Base-by-base conservation (phyloP, 2,329 filamentous ascomycete genomes). In the Pezicula neosporulosa region DNA sequence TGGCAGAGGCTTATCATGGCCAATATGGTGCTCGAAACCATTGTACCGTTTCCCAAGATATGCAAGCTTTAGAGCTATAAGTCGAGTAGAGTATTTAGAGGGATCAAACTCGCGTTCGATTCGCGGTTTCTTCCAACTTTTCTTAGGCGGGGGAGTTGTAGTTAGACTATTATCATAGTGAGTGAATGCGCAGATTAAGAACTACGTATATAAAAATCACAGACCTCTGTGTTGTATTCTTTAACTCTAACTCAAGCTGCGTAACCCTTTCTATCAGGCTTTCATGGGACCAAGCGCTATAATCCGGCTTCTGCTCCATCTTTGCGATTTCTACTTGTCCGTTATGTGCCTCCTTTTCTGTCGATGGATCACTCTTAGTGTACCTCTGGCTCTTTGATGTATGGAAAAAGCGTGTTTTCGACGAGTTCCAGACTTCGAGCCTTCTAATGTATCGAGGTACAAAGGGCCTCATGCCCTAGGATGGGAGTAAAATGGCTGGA, bases 31-130 rank as follows among this genome's bases (percentile, higher is more conserved):
- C 73, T 99, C 94, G 68, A 91, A 95, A 1, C 94, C 94, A 69
- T 94, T 93, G 70, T 97, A 99, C 50, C 83, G 81, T 67, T 90
- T 89, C 44, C 94, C 94, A 35, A 97, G 74, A 68, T 99, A 99
- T 37, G 94, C 92, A 56, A 99, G 85, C 69, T 97, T 97, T 53
- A 99, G 75, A 7, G 93, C 94, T 56, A 99, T 88, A 54, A 87
- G 83, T 44, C 94, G 83, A 1, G 90, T 95, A 35, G 82, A 80
- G 69, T 97, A 96, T 65, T 84, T 87, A 13, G 83, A 84, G 0
- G 89, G 83, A 66, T 97, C 90, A 63, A 96, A 66, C 8, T 48
- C 50, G 41, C 61, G 59, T 47, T 65, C 63, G 35, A 49, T 47
- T 18, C 61, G 58, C 2, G 57, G 53, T 48, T 64, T 67, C 52